These are phyloP conservation scores for Leishmania tropica DNA, from an alignment of 208 protist genomes.

Conservation along the genomic window DNA sequence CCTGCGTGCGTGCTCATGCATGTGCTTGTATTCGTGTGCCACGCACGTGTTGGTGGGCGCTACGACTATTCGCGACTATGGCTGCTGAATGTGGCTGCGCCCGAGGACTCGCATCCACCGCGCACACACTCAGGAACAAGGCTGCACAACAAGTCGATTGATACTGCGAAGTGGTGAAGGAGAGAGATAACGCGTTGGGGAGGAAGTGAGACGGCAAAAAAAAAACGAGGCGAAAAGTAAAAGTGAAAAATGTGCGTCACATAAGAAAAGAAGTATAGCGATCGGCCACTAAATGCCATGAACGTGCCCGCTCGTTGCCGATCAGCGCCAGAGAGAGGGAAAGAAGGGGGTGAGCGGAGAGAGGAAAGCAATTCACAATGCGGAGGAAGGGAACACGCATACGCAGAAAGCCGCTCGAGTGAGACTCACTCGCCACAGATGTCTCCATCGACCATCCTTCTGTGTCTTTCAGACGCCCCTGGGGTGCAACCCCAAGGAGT, in stretches of 20 bases:
- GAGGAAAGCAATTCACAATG: neutral
- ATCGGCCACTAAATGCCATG: neutral
- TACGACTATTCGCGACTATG: neutral
- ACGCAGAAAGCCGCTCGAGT: neutral
- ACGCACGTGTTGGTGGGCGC: neutral
- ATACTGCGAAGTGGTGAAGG: neutral
- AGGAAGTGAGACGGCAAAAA: neutral
- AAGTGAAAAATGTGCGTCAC: neutral
- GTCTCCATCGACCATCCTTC: neutral
- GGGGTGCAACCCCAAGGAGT: neutral
- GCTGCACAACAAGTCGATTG: neutral
- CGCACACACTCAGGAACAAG: neutral
- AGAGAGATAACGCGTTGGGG: neutral
- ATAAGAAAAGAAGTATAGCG: neutral
- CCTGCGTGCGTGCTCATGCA: neutral
- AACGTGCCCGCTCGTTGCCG: neutral
- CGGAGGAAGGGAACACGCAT: neutral
- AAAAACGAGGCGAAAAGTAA: neutral
- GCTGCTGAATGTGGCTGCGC: neutral
- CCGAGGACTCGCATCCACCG: neutral
- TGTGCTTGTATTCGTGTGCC: slow-evolving; percentile 5
- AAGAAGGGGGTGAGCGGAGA: too few species aligned
- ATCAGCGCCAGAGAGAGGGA: neutral
- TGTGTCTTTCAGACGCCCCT: too few species aligned
- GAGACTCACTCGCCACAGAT: neutral